phyloP scores from a whole-genome alignment of 177 flowering plant species.

The Vitis hybrid region DNA sequence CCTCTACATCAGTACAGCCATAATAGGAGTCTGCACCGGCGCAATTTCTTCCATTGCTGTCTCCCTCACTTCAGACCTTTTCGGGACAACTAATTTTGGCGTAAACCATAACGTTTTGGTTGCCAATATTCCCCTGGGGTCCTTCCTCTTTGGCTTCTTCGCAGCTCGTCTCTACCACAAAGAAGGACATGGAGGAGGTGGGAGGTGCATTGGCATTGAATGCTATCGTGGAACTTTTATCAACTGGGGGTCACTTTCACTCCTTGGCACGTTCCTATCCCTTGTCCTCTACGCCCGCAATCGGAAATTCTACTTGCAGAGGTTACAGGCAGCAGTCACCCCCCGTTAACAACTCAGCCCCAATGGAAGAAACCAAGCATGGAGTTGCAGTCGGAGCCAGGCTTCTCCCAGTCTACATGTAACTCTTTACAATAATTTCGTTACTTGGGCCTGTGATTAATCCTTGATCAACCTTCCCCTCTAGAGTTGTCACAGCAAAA shows the following conservation, averaged over 20 bases:
- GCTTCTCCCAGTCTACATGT: too few species aligned
- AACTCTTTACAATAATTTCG: too few species aligned
- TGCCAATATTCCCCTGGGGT: conserved; percentile 82
- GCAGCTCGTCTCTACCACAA: conserved; percentile 64
- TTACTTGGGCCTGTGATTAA: too few species aligned
- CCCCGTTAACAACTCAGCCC: too few species aligned
- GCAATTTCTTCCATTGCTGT: conserved; percentile 74
- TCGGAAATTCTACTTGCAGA: conserved; percentile 34
- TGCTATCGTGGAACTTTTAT: conserved; percentile 64
- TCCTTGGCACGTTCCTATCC: conserved; percentile 53
- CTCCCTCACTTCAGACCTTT: conserved; percentile 68
- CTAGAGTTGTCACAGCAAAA: too few species aligned
- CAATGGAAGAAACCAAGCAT: too few species aligned
- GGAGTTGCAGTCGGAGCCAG: too few species aligned
- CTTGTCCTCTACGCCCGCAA: conserved; percentile 44
- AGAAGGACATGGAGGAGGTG: conserved; percentile 26
- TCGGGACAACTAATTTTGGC: conserved; percentile 71
- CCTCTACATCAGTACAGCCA: conserved; percentile 67
- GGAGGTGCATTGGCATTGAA: conserved; percentile 57
- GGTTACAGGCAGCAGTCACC: neutral
- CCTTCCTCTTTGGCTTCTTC: conserved; percentile 62
- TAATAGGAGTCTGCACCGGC: conserved; percentile 72
- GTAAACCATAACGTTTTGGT: conserved; percentile 82
- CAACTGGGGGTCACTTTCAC: conserved; percentile 66
- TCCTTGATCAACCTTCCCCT: too few species aligned